A percentile compares a stretch with the other conserved stretches of the same genome.
Evolutionary conservation across 2,329 filamentous ascomycete species (phyloP).

Genomic region (Ceratocystis papillata): DNA sequence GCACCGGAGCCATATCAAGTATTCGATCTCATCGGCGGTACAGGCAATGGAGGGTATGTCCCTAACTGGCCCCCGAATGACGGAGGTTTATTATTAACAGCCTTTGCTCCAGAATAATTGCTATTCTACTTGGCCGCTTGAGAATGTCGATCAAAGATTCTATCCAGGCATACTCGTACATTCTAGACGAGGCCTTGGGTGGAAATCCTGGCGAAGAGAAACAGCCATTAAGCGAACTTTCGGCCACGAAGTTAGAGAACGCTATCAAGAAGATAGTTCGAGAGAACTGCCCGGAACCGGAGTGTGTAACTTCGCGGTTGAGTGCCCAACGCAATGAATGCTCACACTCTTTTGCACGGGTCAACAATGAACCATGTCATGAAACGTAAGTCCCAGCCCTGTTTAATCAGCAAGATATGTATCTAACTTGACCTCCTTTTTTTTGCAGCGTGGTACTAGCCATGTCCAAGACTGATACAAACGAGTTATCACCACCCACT

Average conservation of each 20-base stretch:
- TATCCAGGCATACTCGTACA: background rate
- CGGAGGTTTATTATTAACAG: no score
- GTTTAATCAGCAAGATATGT: background rate
- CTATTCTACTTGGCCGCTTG: background rate
- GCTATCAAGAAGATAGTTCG: background rate
- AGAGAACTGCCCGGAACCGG: background rate
- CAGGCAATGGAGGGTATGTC: constrained; percentile 29
- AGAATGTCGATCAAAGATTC: background rate
- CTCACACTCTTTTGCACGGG: background rate
- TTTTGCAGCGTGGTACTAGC: background rate
- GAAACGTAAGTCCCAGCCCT: background rate
- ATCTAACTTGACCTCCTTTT: background rate
- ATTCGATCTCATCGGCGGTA: constrained; percentile 30
- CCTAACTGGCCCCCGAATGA: background rate
- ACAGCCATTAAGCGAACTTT: background rate
- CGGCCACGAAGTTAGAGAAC: background rate
- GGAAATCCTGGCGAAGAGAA: background rate
- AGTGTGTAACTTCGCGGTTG: background rate
- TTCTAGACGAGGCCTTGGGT: background rate
- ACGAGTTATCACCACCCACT: constrained; percentile 25
- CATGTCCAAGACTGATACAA: background rate
- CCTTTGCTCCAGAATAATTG: background rate
- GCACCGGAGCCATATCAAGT: constrained; percentile 28
- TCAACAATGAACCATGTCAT: background rate
- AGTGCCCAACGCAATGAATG: background rate